Base-by-base conservation (phyloP, 768 basidiomycete genomes). In the Leucosporidium yakuticum region DNA sequence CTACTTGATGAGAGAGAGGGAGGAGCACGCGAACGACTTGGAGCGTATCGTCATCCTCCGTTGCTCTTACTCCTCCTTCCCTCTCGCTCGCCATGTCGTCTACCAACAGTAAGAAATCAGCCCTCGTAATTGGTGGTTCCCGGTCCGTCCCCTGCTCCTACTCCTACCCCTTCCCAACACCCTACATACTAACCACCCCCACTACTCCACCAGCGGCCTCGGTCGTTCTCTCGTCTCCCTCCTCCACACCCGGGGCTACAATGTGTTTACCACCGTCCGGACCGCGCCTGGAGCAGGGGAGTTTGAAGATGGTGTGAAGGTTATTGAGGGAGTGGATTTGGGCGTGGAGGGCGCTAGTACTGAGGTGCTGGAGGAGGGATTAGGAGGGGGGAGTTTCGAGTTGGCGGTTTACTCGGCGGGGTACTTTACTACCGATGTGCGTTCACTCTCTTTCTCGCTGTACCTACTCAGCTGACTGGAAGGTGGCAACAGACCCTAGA, bases 41-140 rank as follows among this genome's bases (percentile, higher is more conserved):
- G 39, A 5, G 34, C 34, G 34, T 12, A 44, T 44, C 39, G 39
- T 44, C 39, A 44, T 44, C 39, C 14, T 15, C 14, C 14, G n/a
- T n/a, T n/a, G n/a, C 39, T 8, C 39, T 44, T 8, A 2, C 14
- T 44, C 14, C 39, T 44, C 6, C 39, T 44, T n/a, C 6, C 14
- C 34, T 6, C 39, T 44, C 39, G 39, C 39, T 44, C 39, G 11
- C 17, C 39, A 44, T 44, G 39, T 44, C 39, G 6, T 2, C 39
- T 8, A 44, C 3, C 39, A 44, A n/a, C n/a, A n/a, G n/a, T n/a
- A n/a, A n/a, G n/a, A 51, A 55, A 29, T 7, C 57, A 34, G 69
- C 76, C 1, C 79, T 83, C 59, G 77, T 83, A 66, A 74, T 83
- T 61, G 82, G 82, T 27, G 83, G 81, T 44, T 44, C 39, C 17